These are phyloP conservation scores for Eucalyptus cloeziana DNA, from an alignment of 345 rosid species.

Conservation along the genomic window DNA sequence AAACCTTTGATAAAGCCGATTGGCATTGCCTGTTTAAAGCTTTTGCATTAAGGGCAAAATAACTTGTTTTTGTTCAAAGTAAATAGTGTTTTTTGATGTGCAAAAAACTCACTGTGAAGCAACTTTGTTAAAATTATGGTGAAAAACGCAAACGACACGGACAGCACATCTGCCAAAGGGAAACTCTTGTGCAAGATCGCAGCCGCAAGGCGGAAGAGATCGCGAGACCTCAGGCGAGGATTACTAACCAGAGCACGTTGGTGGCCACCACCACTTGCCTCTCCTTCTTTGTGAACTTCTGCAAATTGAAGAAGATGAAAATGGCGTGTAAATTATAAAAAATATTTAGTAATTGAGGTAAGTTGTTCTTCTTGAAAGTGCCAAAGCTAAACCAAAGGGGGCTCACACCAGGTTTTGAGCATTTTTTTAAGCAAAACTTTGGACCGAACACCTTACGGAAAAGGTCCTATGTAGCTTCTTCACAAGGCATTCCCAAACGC, in stretches of 20 bases:
- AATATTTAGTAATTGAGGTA: background rate
- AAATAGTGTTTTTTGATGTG: too few relatives aligned
- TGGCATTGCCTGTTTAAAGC: background rate
- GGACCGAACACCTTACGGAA: background rate
- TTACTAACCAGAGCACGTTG: background rate
- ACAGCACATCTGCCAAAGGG: background rate
- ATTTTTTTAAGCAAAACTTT: background rate
- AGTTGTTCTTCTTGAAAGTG: background rate
- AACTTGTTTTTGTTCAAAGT: background rate
- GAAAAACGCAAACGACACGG: background rate
- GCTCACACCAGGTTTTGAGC: background rate
- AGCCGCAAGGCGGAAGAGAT: background rate
- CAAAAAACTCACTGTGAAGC: too few relatives aligned
- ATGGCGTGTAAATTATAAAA: background rate
- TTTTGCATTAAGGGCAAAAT: background rate
- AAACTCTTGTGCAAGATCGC: background rate
- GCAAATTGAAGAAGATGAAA: background rate
- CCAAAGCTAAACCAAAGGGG: background rate
- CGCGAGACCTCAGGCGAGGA: background rate
- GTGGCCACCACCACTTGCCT: background rate
- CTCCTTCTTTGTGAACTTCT: background rate
- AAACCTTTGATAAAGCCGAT: background rate
- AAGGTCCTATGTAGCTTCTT: background rate
- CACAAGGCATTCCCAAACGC: fast-evolving
- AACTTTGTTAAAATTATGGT: background rate